Evolutionary conservation across 345 rosid genomes (phyloP).

Genomic region (Excoecaria agallocha): DNA sequence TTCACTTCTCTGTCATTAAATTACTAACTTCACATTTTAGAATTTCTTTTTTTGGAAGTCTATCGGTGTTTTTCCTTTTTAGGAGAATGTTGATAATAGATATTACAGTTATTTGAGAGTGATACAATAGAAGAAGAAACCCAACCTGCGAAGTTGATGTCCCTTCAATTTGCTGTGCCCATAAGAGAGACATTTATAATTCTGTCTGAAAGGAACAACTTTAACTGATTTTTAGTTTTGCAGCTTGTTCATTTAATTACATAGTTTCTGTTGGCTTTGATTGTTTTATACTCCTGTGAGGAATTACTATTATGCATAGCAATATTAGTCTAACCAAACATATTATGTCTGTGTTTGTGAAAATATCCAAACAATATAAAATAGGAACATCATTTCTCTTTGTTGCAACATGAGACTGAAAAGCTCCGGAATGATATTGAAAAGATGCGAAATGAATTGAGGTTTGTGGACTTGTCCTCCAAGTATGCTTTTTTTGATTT

Average conservation of each 20-base stretch:
- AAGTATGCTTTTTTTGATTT: not conserved
- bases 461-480: constrained; percentile 13
- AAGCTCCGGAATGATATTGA: constrained; percentile 27
- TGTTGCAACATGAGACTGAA: not conserved
- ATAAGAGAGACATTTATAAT: not conserved
- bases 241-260: too few species aligned
- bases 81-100: too few species aligned
- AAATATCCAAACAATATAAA: too few species aligned
- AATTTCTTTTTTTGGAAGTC: too few species aligned
- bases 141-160: not conserved
- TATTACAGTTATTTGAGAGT: not conserved
- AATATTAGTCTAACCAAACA: too few species aligned
- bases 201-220: not conserved
- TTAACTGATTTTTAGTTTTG: not conserved
- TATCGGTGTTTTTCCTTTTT: not conserved
- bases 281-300: too few species aligned
- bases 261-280: too few species aligned
- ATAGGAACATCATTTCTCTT: too few species aligned
- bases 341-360: too few species aligned
- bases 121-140: not conserved
- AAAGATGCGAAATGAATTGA: constrained; percentile 27
- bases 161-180: not conserved
- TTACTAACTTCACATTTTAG: too few species aligned
- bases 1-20: too few species aligned
- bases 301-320: too few species aligned